Evolutionary conservation across 306 rosid species (phyloP).

Genomic region (Datisca glomerata): DNA sequence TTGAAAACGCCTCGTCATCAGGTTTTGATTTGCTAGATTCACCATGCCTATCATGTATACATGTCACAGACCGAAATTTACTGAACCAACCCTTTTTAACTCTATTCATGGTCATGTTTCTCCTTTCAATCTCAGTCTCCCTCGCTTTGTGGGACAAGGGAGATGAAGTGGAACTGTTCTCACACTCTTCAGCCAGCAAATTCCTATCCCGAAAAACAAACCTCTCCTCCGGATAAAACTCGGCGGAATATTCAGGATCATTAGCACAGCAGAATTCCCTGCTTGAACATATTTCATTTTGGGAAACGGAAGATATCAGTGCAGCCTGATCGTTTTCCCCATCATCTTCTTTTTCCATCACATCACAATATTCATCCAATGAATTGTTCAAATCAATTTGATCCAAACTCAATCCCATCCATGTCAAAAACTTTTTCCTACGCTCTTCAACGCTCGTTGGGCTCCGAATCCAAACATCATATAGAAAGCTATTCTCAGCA

Average conservation of each 20-base stretch:
- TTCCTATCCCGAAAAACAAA: neutral
- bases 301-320: no score
- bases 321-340: constrained; percentile 27
- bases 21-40: neutral
- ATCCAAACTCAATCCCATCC: constrained; percentile 45
- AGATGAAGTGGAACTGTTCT: neutral
- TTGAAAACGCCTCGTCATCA: neutral
- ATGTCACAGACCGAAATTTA: constrained; percentile 40
- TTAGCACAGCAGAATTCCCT: neutral
- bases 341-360: constrained; percentile 21
- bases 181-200: neutral
- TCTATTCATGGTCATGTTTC: constrained; percentile 14
- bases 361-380: constrained; percentile 12
- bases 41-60: constrained; percentile 29
- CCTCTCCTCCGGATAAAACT: neutral
- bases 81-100: constrained; percentile 49
- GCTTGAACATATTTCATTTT: constrained; percentile 23
- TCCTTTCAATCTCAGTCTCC: neutral
- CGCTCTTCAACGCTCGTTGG: constrained; percentile 70
- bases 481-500: constrained; percentile 21
- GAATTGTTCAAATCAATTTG: constrained; percentile 19
- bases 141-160: neutral
- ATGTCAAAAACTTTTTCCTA: constrained; percentile 38
- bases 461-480: constrained; percentile 55
- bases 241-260: neutral